A percentile compares a stretch with the other conserved stretches of the same genome.
Evolutionary conservation across 345 rosid genomes (phyloP).

Genomic region (Eucalyptus camaldulensis): DNA sequence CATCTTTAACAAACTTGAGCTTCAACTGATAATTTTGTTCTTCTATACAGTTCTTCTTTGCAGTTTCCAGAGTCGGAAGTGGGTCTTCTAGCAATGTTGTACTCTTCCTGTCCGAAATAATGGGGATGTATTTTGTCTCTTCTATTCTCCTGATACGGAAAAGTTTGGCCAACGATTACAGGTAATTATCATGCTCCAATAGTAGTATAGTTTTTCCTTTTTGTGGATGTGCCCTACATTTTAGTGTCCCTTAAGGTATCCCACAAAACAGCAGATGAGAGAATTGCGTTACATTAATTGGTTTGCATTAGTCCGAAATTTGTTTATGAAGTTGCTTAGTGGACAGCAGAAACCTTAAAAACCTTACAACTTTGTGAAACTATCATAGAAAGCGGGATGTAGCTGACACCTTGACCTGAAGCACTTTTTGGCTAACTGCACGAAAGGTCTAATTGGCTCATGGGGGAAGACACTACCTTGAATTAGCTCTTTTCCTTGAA

Average conservation of each 20-base stretch:
- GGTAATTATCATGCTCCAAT: slow-evolving; percentile 20
- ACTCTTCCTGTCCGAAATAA: slow-evolving; percentile 88
- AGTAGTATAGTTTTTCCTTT: neutral
- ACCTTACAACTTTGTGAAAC: neutral
- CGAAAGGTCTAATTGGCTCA: neutral
- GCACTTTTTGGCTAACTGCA: neutral
- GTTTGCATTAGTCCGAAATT: neutral
- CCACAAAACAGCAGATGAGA: neutral
- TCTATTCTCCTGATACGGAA: slow-evolving; percentile 94
- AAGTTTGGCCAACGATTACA: slow-evolving; percentile 91
- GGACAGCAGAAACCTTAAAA: neutral
- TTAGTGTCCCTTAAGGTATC: neutral
- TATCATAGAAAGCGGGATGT: neutral
- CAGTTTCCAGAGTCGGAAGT: slow-evolving; percentile 96
- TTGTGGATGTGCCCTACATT: neutral
- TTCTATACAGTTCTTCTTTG: slow-evolving; percentile 87
- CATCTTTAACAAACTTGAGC: neutral
- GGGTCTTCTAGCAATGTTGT: slow-evolving; percentile 98
- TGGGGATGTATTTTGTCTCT: slow-evolving; percentile 98
- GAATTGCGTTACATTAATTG: neutral
- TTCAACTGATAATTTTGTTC: neutral
- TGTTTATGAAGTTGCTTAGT: neutral
- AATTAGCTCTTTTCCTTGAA: neutral
- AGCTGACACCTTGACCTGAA: neutral
- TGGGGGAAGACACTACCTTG: neutral